Base-by-base conservation (phyloP, 1,139 yeast species). In the Hyphopichia wangnamkhiaoensis region DNA sequence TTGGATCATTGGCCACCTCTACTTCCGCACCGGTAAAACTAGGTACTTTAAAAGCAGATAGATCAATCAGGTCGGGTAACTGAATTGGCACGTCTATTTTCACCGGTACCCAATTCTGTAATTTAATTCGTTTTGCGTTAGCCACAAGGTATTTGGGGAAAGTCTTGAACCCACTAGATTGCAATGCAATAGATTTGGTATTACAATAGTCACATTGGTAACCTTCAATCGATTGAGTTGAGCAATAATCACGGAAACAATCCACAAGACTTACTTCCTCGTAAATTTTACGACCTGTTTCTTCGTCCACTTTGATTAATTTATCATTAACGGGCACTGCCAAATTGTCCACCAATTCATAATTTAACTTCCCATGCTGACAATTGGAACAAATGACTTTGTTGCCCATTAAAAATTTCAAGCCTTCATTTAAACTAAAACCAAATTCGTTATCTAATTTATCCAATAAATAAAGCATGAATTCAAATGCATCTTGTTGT, bases 401-500 rank as follows among this genome's bases (percentile, higher is more conserved):
- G 45, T 79, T 82, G 44, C 83, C 84, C 31, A 79, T 60, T 21
- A 79, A 67, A 56, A 85, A 91, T 49, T 82, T 80, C 53, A 93
- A 80, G 5, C 71, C 54, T 36, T 74, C 71, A 43, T 81, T 79
- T 19, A 71, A 49, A 8, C 44, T 44, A n/a, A 63, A 45, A 0
- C 76, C 77, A 37, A 65, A 54, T 10, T 84, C 80, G 33, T 65
- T 65, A 48, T 85, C 93, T 26, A 88, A 59, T 48, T 79, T 75
- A 42, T 84, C 87, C 28, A 84, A 54, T 16, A 91, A 61, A 56
- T 82, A 84, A 8, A 79, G 66, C 59, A 90, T 74, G 56, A 90
- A 94, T 58, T 93, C 98, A 68, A 84, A 86, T 0, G 98, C 94
- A 67, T 93, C 99, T 59, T 93, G 98, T 56, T 93, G 99, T 51